Evolutionary conservation across 129 eudicot genomes (phyloP).

Genomic region (Glebionis coronaria): DNA sequence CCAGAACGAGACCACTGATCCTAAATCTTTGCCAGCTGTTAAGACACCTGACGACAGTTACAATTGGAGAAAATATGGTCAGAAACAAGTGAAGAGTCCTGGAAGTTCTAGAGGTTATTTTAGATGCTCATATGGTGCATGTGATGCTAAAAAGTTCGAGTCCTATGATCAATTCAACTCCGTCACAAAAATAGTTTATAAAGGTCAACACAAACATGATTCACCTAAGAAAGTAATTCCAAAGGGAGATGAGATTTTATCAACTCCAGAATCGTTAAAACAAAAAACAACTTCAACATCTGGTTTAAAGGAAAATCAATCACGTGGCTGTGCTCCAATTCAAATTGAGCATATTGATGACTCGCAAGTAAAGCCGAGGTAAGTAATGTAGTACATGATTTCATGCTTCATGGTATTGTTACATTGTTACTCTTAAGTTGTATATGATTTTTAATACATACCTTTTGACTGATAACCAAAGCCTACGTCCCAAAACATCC

Average conservation of each 20-base stretch:
- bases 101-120: constrained; percentile 79
- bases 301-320: constrained; percentile 31
- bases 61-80: constrained; percentile 91
- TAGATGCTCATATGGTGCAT: constrained; percentile 60
- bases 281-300: constrained; percentile 17
- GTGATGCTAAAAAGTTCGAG: constrained; percentile 79
- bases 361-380: constrained; percentile 44
- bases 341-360: constrained; percentile 35
- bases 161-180: constrained; percentile 45
- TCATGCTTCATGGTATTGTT: neutral
- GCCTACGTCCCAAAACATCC: neutral
- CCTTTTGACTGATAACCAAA: neutral
- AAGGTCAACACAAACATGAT: constrained; percentile 76
- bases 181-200: constrained; percentile 53
- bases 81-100: constrained; percentile 75
- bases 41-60: constrained; percentile 56
- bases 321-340: constrained; percentile 37
- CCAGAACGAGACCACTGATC: constrained; percentile 28
- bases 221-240: constrained; percentile 51
- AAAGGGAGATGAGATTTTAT: constrained; percentile 36
- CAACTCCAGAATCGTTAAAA: constrained; percentile 29
- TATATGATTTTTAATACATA: neutral
- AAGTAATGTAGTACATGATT: constrained; percentile 19
- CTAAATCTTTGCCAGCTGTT: constrained; percentile 28
- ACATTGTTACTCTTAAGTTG: neutral